Evolutionary conservation across 2,329 filamentous ascomycete genomes (phyloP), one percentile per base, ranked within the genome.

Genomic region (Penicillium expansum): DNA sequence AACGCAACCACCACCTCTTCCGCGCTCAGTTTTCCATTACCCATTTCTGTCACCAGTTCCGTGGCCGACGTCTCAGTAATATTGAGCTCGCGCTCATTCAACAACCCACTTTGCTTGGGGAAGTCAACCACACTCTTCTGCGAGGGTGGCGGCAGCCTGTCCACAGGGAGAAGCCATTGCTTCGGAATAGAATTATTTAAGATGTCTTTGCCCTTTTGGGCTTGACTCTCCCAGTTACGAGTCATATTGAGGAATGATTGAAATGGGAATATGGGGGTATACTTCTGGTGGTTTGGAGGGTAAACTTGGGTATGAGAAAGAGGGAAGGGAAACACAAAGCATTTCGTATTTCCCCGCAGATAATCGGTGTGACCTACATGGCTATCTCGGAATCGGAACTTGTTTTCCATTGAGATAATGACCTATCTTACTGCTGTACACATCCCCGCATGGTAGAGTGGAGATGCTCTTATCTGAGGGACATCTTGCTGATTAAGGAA

Each of bases 1-100:
- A 73, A 74, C 0, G 71, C 70, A 24, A 68, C 51, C 0, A 73
- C 66, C 7, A 71, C 69, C 32, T 72, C 71, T 47, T 73, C 70
- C 0, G 70, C 70, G 13, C 56, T 70, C 22, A 72, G 44, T 11
- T 53, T 58, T 5, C 69, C 70, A 1, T 61, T 44, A 1, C 63
- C 63, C 69, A 73, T 73, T 13, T 64, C 63, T 0, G 33, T 33
- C 9, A 72, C 68, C 10, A 73, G 62, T 16, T 56, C 55, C 0
- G 68, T 71, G 7, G 71, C 71, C 5, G 71, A 70, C 54, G 64
- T 63, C 41, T 83, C 80, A 0, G 83, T 85, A 55, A 85, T 83
- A 4, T 64, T 59, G 8, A 85, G 69, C 61, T 86, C 83, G 10
- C 74, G 64, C 11, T 73, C 60, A 9, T 66, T 78, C 30, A 86